A percentile compares a stretch with the other conserved stretches of the same genome.
phyloP scores from a whole-genome alignment of 805 yeast species.

The Sugiyamaella lignohabitans region DNA sequence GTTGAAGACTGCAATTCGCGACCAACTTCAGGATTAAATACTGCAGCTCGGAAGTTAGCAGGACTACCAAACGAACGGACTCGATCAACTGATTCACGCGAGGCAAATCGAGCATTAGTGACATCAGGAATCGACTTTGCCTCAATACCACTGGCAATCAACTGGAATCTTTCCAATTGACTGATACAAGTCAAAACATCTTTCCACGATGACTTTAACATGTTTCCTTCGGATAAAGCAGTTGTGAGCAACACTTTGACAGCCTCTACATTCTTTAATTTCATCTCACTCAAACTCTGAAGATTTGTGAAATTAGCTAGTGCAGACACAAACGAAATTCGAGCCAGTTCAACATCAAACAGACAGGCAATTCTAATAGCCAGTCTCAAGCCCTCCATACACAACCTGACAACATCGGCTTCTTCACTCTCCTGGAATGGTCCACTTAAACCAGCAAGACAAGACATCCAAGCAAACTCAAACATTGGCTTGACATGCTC shows the following conservation, averaged over 20 bases:
- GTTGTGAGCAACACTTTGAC: conserved; percentile 65
- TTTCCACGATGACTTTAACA: conserved; percentile 71
- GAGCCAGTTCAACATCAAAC: conserved; percentile 76
- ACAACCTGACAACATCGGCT: conserved; percentile 46
- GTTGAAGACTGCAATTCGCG: conserved; percentile 31
- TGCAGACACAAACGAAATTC: conserved; percentile 85
- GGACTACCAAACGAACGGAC: conserved; percentile 14
- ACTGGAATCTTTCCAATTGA: conserved; percentile 83
- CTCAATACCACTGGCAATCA: conserved; percentile 81
- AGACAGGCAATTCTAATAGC: conserved; percentile 78
- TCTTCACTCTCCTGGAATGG: conserved; percentile 82
- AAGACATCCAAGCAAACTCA: conserved; percentile 95
- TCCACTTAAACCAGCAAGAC: conserved; percentile 88
- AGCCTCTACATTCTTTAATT: conserved; percentile 74
- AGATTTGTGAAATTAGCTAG: conserved; percentile 80
- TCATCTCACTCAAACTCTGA: conserved; percentile 71
- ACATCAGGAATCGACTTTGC: conserved; percentile 83
- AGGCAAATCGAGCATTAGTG: conserved; percentile 62
- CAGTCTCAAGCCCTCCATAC: conserved; percentile 80
- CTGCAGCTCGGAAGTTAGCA: background rate
- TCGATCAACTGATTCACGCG: conserved; percentile 21
- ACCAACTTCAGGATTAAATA: conserved; percentile 26
- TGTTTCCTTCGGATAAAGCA: conserved; percentile 75
- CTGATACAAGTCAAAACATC: conserved; percentile 76
- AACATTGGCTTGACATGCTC: conserved; percentile 91